phyloP scores from a whole-genome alignment of 257 asterid species.

The Fraxinus americana region DNA sequence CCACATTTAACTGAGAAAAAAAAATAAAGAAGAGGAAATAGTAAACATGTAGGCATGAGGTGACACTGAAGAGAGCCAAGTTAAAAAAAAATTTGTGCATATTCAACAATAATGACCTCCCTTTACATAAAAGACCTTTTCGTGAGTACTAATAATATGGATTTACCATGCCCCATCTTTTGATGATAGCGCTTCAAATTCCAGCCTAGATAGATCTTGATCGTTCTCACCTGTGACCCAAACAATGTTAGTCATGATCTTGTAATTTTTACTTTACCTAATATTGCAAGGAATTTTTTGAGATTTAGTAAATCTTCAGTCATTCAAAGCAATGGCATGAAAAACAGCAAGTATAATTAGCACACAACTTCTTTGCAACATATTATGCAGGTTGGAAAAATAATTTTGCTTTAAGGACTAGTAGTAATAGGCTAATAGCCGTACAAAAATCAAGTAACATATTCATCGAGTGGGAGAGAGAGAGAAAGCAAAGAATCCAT shows the following conservation, averaged over 20 bases:
- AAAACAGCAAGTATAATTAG: background rate
- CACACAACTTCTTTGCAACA: background rate
- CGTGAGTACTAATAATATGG: constrained; percentile 10
- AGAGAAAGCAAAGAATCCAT: background rate
- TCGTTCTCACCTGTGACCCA: constrained; percentile 48
- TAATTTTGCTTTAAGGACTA: background rate
- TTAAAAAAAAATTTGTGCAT: background rate
- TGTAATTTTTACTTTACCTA: background rate
- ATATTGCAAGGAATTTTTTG: background rate
- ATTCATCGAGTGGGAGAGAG: background rate
- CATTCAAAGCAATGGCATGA: background rate
- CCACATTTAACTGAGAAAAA: background rate
- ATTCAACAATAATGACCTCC: background rate
- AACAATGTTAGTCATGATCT: background rate
- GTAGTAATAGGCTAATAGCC: background rate
- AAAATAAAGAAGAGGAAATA: background rate
- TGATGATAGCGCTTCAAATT: constrained; percentile 82
- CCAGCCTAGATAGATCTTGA: constrained; percentile 52
- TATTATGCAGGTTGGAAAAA: background rate
- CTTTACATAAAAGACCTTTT: background rate
- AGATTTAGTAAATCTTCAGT: background rate
- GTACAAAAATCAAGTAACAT: background rate
- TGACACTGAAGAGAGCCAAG: background rate
- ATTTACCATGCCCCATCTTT: constrained; percentile 89
- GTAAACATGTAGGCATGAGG: constrained; percentile 16